Evolutionary conservation across 371 early-diverging fungal genomes (phyloP), one percentile per base, ranked within the genome.

Genomic region (Apophysomyces trapeziformis): DNA sequence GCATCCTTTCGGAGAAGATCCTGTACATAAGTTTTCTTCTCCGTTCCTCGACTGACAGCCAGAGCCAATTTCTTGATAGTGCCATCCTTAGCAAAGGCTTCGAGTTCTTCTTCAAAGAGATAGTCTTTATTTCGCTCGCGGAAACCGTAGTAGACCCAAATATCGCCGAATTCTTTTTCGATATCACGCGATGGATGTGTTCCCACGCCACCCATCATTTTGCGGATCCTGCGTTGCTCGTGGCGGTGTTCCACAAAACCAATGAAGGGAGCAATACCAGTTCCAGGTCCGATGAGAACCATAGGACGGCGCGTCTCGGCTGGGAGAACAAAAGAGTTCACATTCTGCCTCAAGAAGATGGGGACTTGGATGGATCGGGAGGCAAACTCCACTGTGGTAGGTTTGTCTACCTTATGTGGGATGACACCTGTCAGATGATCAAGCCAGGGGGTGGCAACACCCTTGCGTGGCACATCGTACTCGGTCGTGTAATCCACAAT

Each of bases 241-340:
- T 79, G 82, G 35, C 85, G 78, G 62, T 93, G 92, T 61, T 90
- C 76, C 37, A 94, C 71, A 70, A 96, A 96, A 1, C 93, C 91
- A 39, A 94, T 76, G 58, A 95, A 93, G 11, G 97, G 96, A 6
- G 96, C 92, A 57, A 97, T 84, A 36, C 97, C 97, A 5, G 97
- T 95, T 60, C 96, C 97, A 4, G 94, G 91, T 1, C 94, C 90
- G 32, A 97, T 84, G 76, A 96, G 72, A 2, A 96, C 63, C 21
- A 94, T 72, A 0, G 92, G 92, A 14, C 75, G 79, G 4, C 71
- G 63, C 14, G 77, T 70, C 35, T 83, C 77, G 16, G 60, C 46
- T 38, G 93, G 93, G 46, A 92, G 76, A 11, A 72, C 77, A 78
- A 95, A 90, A 7, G 73, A 76, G 57, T 74, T 80, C 38, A 73